Evolutionary conservation across 225 moss, liverwort and hornwort genomes (phyloP).

Genomic region (Pseudoscleropodium purum): DNA sequence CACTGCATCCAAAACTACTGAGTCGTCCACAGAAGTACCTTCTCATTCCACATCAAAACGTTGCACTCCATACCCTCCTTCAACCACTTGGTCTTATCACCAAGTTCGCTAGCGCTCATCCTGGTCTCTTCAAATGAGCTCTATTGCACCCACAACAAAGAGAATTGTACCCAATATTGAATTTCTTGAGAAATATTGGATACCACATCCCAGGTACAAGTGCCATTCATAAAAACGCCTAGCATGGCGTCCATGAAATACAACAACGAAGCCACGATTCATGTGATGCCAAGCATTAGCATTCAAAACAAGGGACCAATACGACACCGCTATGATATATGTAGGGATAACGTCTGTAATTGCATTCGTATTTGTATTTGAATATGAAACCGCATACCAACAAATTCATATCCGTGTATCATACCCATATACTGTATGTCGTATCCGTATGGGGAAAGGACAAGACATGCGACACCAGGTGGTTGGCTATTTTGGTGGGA

Average conservation of each 20-base stretch:
- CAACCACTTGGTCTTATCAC: constrained; percentile 85
- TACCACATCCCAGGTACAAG: background rate
- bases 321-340: no score
- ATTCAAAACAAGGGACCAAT: background rate
- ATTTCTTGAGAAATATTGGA: background rate
- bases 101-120: constrained; percentile 50
- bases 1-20: background rate
- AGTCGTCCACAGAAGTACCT: constrained; percentile 21
- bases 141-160: constrained; percentile 20
- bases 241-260: background rate
- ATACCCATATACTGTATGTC: background rate
- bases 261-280: background rate
- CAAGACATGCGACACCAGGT: background rate
- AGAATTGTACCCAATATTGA: background rate
- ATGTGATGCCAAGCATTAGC: background rate
- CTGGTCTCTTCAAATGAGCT: constrained; percentile 71
- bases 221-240: background rate
- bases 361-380: background rate
- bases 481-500: background rate
- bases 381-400: background rate
- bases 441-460: background rate
- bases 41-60: constrained; percentile 74
- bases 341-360: background rate
- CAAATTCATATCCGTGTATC: background rate
- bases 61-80: constrained; percentile 82